A percentile compares a stretch with the other conserved stretches of the same genome.
Evolutionary conservation across 1,139 yeast genomes (phyloP).

Genomic region (Wickerhamiella infanticola): DNA sequence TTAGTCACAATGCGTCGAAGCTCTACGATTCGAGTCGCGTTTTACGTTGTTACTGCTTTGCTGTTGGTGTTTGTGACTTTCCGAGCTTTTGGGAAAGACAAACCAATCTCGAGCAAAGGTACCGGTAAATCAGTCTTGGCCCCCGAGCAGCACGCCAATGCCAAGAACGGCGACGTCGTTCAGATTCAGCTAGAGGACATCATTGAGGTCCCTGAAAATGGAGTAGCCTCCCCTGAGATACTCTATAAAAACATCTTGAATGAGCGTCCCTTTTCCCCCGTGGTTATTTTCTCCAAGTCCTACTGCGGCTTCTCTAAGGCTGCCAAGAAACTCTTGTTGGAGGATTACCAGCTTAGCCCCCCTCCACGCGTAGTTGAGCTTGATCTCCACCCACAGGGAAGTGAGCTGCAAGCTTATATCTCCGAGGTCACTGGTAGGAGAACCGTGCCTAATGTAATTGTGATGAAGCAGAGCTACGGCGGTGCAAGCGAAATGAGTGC

Average conservation of each 20-base stretch:
- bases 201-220: neutral
- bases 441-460: conserved; percentile 87
- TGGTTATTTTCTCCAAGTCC: conserved; percentile 29
- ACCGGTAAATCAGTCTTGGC: neutral
- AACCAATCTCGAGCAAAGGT: neutral
- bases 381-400: conserved; percentile 59
- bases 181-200: neutral
- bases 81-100: neutral
- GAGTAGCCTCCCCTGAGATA: neutral
- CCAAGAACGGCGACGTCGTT: neutral
- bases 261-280: conserved; percentile 34
- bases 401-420: conserved; percentile 64
- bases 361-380: conserved; percentile 61
- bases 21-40: neutral
- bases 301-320: conserved; percentile 56
- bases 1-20: neutral
- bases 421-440: conserved; percentile 65
- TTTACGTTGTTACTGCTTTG: neutral
- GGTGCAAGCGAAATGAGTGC: conserved; percentile 71
- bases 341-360: conserved; percentile 58
- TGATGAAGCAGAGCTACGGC: conserved; percentile 76
- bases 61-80: neutral
- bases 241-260: conserved; percentile 1
- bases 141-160: neutral
- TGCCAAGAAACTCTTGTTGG: conserved; percentile 49